These are phyloP conservation scores for Fusarium guadeloupense DNA, from an alignment of 2,329 filamentous ascomycete species.

Conservation along the genomic window DNA sequence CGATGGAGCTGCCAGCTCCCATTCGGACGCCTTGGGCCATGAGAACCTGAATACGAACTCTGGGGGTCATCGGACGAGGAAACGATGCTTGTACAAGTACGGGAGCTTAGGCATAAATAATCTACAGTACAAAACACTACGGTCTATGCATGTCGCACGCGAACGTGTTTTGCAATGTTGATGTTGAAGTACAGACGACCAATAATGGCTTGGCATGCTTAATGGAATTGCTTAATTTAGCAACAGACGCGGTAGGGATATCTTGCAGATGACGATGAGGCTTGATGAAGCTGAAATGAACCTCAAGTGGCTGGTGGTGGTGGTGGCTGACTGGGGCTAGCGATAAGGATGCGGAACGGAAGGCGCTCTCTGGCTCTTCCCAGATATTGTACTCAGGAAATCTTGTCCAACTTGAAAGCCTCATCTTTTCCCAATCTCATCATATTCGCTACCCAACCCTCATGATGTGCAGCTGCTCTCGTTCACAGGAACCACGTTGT, in stretches of 20 bases:
- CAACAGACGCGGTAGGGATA: too few species aligned
- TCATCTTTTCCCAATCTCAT: background rate
- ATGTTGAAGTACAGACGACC: background rate
- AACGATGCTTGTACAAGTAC: constrained; percentile 46
- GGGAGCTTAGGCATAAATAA: constrained; percentile 35
- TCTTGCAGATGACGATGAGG: background rate
- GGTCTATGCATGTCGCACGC: background rate
- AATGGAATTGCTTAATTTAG: background rate
- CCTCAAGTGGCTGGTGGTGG: background rate
- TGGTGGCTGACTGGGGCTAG: too few species aligned
- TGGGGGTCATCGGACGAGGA: constrained; percentile 39
- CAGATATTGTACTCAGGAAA: background rate
- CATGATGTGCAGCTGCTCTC: background rate
- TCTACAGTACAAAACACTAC: constrained; percentile 27
- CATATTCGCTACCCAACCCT: constrained; percentile 8
- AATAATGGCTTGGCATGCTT: background rate
- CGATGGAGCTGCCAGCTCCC: constrained; percentile 40
- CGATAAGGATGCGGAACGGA: background rate
- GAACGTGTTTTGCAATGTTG: background rate
- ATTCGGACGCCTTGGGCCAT: constrained; percentile 32
- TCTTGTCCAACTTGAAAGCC: background rate
- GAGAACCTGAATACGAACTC: constrained; percentile 40
- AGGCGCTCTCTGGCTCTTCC: background rate
- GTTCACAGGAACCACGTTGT: constrained; percentile 29
- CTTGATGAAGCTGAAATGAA: background rate